phyloP scores from a whole-genome alignment of 2,329 filamentous ascomycete species.

The Xylaria arbuscula region DNA sequence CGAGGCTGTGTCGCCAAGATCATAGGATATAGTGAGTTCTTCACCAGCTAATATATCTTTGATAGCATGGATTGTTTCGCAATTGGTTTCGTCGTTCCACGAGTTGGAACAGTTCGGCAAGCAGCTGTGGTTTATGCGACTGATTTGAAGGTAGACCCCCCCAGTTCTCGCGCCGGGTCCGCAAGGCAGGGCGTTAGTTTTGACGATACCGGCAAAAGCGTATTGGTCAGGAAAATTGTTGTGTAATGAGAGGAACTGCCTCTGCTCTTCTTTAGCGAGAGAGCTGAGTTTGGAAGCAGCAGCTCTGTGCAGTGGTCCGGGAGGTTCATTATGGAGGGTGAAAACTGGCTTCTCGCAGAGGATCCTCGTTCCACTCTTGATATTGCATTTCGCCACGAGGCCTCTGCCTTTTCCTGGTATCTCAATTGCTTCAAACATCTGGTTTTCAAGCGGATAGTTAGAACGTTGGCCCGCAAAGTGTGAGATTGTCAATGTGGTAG shows the following conservation, averaged over 20 bases:
- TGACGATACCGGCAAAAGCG: background rate
- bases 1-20: background rate
- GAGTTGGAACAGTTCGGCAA: background rate
- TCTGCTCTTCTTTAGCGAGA: background rate
- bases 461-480: too few relatives aligned
- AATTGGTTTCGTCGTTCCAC: background rate
- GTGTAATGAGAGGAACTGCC: background rate
- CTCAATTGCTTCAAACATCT: too few relatives aligned
- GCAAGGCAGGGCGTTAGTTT: conserved; percentile 1
- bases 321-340: too few relatives aligned
- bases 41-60: background rate
- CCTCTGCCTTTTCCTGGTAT: too few relatives aligned
- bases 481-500: too few relatives aligned
- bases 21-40: background rate
- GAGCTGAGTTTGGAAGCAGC: background rate
- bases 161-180: background rate
- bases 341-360: too few relatives aligned
- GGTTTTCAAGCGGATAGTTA: too few relatives aligned
- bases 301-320: too few relatives aligned
- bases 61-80: background rate
- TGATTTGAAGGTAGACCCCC: background rate
- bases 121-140: conserved; percentile 2
- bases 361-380: too few relatives aligned
- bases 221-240: conserved; percentile 4
- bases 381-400: too few relatives aligned